Evolutionary conservation across 2,329 filamentous ascomycete genomes (phyloP), one percentile per base, ranked within the genome.

Genomic region (Cladophialophora immunda): DNA sequence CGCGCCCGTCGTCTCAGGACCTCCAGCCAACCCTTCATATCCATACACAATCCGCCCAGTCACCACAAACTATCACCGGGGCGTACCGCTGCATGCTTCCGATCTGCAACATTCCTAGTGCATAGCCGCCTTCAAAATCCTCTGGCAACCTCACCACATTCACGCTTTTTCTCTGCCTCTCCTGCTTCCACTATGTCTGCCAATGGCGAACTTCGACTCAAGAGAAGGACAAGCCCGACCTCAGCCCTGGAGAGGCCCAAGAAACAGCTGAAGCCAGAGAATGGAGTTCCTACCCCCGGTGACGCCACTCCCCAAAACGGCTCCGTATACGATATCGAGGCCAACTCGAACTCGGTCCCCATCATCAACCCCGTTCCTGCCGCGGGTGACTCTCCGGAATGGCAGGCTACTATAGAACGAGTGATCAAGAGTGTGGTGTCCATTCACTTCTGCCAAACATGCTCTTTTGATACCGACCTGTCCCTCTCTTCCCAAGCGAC

Each of bases 381-480:
- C 57, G 80, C 85, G 27, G 72, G 71, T 15, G 90, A 93, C 73
- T 92, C 90, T 2, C 89, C 89, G 27, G 94, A 97, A 81, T 99
- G 95, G 95, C 94, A 98, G 80, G 91, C 90, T 58, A 97, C 94
- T 0, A 97, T 98, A 68, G 94, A 97, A 79, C 90, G 89, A 68
- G 95, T 99, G 2, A 94, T 99, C 62, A 90, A 91, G 77, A 97
- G 94, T 73, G 95, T 98, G 19, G 95, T 99, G 58, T 97, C 94
- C n/a, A 98, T 99, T 75, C 92, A 97, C 72, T 99, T 99, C 82
- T 98, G 94, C 78, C 93, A 97, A 84, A 97, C 95, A 0, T 97
- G 92, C 78, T 94, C 94, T 27, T 99, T 99, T 78, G 95, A 99
- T 78, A 98, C 95, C n/a, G 95, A 99, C 74, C 84, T 92, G 30